Base-by-base conservation (phyloP, 257 asterid species). In the Eucommia ulmoides region DNA sequence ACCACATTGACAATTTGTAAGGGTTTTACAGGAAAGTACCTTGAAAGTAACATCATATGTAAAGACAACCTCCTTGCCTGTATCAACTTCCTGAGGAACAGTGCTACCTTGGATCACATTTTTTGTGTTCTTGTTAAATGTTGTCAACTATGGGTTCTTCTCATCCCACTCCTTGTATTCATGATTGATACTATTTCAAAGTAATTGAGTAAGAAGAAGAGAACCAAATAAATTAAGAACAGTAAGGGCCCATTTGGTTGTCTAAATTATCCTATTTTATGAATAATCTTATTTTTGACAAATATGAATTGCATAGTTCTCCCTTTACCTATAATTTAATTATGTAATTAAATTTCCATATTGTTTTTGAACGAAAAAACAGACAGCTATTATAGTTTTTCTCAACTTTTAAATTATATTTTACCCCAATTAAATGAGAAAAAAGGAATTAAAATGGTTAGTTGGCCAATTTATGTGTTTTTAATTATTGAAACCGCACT, bases 21-120 rank as follows among this genome's bases (percentile, higher is more conserved):
- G 12, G 38, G 6, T 29, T 29, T 29, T 7, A 29, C 38, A 7
- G 12, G 38, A 20, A 4, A 38, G 2, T 54, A 76, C 83, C 83
- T 76, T 78, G 46, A 76, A 76, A 14, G 77, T 56, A 51, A 76
- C 72, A 9, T 72, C 83, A 22, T 72, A 76, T 22, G 79, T 59
- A 68, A 76, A 76, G 3, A 72, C 66, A 33, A 76, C 59, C 56
- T 69, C 79, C 59, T 60, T 76, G 50, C 42, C 72, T 42, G 42
- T 63, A 14, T 62, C 56, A 24, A 76, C 65, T 54, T 72, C 76
- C 51, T 68, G 83, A 53, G 72, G 77, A 59, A 68, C 62, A 55
- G 53, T 21, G 29, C 51, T 59, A 22, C 46, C 35, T 53, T 51
- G 63, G 23, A 50, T 56, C 20, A 53, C 47, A 1, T 62, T 62